Percentiles rank a stretch among this genome's conserved stretches.
Evolutionary conservation across 768 basidiomycete species (phyloP).

Genomic region (Clavaria fumosa): DNA sequence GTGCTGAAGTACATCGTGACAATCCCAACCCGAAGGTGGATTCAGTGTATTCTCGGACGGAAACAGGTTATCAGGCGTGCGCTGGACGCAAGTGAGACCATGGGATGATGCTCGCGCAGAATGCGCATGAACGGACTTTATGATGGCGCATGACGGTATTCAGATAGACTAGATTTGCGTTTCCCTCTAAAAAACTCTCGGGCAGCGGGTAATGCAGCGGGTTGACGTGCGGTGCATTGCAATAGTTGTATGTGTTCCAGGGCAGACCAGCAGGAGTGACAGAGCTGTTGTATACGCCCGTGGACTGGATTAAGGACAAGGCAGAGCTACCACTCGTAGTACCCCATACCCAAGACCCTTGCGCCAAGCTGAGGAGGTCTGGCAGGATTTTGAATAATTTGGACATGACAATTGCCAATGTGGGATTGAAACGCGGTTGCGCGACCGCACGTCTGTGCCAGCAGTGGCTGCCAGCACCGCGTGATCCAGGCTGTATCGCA

Average conservation of each 20-base stretch:
- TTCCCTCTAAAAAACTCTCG: background rate
- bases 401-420: too few relatives aligned
- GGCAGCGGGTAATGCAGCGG: slow-evolving; percentile 7
- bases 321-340: too few relatives aligned
- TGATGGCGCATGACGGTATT: slow-evolving; percentile 11
- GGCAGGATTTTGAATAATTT: too few relatives aligned
- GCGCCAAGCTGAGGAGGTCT: too few relatives aligned
- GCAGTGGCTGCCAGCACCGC: too few relatives aligned
- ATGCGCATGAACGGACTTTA: slow-evolving; percentile 5
- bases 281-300: slow-evolving; percentile 10
- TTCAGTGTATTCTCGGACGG: slow-evolving; percentile 9
- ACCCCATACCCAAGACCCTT: too few relatives aligned
- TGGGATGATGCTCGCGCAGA: background rate
- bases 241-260: slow-evolving; percentile 12
- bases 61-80: slow-evolving; percentile 11
- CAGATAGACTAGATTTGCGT: slow-evolving; percentile 8
- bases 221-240: slow-evolving; percentile 11
- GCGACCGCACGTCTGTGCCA: too few relatives aligned
- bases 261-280: slow-evolving; percentile 7
- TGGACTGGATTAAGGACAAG: too few relatives aligned
- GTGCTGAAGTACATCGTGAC: slow-evolving; percentile 8
- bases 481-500: too few relatives aligned
- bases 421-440: too few relatives aligned
- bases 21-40: slow-evolving; percentile 10
- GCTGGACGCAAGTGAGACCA: slow-evolving; percentile 4